Conservation (phyloP, 495 filamentous ascomycete genomes). For the Penicillium herquei region DNA sequence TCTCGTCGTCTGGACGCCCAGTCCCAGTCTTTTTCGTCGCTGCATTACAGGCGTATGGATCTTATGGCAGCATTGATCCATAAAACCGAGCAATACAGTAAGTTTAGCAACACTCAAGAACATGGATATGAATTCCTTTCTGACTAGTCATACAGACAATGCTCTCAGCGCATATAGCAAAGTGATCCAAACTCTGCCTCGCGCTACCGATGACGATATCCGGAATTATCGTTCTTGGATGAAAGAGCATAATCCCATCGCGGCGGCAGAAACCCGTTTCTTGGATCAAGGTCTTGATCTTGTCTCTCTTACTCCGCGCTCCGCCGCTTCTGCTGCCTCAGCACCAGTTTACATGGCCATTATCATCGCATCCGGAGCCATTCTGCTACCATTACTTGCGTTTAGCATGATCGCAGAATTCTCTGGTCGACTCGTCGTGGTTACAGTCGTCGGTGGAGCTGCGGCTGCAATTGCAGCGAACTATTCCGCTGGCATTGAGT, state of each 20-base stretch:
- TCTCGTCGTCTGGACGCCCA: conserved; percentile 62
- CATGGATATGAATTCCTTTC: neutral
- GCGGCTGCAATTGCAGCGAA: conserved; percentile 38
- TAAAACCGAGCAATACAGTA: conserved; percentile 85
- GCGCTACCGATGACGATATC: conserved; percentile 57
- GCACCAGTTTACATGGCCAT: conserved; percentile 45
- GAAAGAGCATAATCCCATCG: conserved; percentile 57
- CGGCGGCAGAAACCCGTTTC: conserved; percentile 65
- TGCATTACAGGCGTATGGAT: conserved; percentile 70
- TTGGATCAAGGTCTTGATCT: conserved; percentile 66
- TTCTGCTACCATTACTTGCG: conserved; percentile 59
- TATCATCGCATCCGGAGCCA: conserved; percentile 51
- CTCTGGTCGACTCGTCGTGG: conserved; percentile 52
- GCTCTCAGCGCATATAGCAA: conserved; percentile 67
- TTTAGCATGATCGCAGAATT: conserved; percentile 54
- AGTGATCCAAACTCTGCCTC: conserved; percentile 53
- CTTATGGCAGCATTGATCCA: conserved; percentile 67
- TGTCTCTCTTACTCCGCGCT: conserved; percentile 48
- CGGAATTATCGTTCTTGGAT: conserved; percentile 67
- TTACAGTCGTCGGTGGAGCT: conserved; percentile 39
- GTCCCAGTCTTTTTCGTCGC: conserved; percentile 61
- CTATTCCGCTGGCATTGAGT: conserved; percentile 36
- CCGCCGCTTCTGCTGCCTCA: conserved; percentile 15
- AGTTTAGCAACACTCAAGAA: conserved; percentile 21
- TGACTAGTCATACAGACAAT: conserved; percentile 50